Conservation (phyloP, 768 basidiomycete species). For the Boletus edulis region DNA sequence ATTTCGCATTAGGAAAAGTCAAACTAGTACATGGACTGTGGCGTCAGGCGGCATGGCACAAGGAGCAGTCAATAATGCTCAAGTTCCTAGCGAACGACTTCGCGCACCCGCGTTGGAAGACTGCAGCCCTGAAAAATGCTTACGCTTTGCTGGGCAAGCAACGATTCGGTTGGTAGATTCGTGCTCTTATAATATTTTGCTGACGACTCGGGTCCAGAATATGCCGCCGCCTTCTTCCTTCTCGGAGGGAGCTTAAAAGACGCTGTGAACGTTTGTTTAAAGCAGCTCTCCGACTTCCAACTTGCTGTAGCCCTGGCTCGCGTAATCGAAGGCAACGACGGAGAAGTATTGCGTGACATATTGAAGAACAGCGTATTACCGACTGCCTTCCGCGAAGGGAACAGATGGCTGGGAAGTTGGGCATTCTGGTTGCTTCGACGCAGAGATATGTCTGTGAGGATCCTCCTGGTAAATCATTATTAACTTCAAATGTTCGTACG, state of each 20-base stretch:
- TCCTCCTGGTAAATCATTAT: conserved; percentile 67
- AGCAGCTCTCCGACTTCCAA: conserved; percentile 86
- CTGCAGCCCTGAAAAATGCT: conserved; percentile 95
- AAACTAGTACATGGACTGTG: conserved; percentile 94
- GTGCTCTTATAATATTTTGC: neutral
- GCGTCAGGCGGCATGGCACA: conserved; percentile 94
- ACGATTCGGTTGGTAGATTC: conserved; percentile 69
- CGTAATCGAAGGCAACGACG: conserved; percentile 79
- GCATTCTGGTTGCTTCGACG: conserved; percentile 93
- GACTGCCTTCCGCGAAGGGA: conserved; percentile 80
- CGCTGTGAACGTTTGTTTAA: conserved; percentile 87
- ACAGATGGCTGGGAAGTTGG: conserved; percentile 94
- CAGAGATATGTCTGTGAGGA: conserved; percentile 84
- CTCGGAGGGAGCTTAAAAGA: conserved; percentile 87
- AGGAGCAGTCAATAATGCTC: conserved; percentile 84
- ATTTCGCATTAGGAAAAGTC: conserved; percentile 91
- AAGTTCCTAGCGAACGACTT: conserved; percentile 94
- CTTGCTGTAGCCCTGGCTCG: conserved; percentile 86
- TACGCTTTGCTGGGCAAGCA: conserved; percentile 89
- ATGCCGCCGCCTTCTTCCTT: conserved; percentile 98
- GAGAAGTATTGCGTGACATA: conserved; percentile 70
- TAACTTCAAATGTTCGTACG: neutral
- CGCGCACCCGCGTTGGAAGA: conserved; percentile 76
- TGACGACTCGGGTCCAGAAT: conserved; percentile 54
- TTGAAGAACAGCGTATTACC: conserved; percentile 78